These are phyloP conservation scores for Lipomyces kockii DNA, from an alignment of 805 yeast species.

Conservation along the genomic window DNA sequence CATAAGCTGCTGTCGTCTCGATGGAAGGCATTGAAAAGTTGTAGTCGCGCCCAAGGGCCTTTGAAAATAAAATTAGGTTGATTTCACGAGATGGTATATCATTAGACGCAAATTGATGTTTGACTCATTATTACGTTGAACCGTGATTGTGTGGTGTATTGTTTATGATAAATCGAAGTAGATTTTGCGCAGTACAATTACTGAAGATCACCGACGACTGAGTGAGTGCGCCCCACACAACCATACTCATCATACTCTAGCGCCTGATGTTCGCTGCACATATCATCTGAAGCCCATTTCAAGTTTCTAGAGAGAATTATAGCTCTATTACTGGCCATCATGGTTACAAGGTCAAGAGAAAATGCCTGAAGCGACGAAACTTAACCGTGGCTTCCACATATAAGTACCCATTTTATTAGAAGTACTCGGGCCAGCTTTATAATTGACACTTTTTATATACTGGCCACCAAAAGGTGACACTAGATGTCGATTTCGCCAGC, in stretches of 20 bases:
- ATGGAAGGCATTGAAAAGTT: conserved; percentile 18
- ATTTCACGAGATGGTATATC: background rate
- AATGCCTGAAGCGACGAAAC: conserved; percentile 30
- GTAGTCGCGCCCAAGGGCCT: background rate
- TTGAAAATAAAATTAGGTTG: background rate
- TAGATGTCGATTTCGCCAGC: conserved; percentile 28
- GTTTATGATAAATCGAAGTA: background rate
- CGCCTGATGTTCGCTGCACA: background rate
- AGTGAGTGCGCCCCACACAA: background rate
- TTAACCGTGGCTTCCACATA: conserved; percentile 35
- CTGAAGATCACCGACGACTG: too few species aligned
- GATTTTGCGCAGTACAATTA: background rate
- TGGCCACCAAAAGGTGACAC: conserved; percentile 34
- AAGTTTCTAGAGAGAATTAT: background rate
- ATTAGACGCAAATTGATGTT: background rate
- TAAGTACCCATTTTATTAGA: conserved; percentile 17
- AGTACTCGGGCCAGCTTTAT: background rate
- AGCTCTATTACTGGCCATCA: background rate
- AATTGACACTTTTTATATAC: conserved; percentile 19
- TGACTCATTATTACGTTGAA: background rate
- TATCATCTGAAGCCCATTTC: background rate
- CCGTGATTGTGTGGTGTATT: background rate
- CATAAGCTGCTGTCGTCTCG: conserved; percentile 19
- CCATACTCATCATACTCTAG: background rate
- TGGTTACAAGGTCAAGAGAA: background rate